Percentiles rank a stretch among this genome's conserved stretches.
Conservation (phyloP, 2,329 filamentous ascomycete species). For the Fusarium burgessii region DNA sequence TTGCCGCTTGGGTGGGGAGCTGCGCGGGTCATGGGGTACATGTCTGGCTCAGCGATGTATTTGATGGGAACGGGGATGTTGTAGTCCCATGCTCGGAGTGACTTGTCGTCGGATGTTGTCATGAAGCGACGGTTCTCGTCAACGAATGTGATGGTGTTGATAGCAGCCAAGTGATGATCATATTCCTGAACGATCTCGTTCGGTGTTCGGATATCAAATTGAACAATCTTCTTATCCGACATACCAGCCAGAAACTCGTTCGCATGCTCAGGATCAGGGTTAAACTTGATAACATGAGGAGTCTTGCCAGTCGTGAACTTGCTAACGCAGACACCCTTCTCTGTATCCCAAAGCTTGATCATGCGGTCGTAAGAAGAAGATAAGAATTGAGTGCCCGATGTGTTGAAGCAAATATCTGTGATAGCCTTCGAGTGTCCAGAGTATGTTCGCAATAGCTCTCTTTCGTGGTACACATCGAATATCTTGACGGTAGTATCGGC, state of each 20-base stretch:
- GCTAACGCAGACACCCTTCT: constrained; percentile 88
- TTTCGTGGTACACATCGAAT: constrained; percentile 93
- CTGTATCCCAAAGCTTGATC: constrained; percentile 99
- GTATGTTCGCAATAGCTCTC: constrained; percentile 90
- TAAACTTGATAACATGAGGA: constrained; percentile 94
- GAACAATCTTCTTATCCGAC: constrained; percentile 99
- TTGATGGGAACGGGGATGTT: constrained; percentile 99
- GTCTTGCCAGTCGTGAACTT: constrained; percentile 96
- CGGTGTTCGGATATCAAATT: constrained; percentile 87
- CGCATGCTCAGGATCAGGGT: constrained; percentile 79
- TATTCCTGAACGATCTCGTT: constrained; percentile 94
- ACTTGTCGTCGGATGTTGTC: constrained; percentile 97
- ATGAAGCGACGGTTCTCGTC: constrained; percentile 96
- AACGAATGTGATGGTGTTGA: constrained; percentile 97
- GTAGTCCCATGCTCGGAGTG: constrained; percentile 96
- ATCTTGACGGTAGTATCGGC: constrained; percentile 93
- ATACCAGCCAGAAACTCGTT: constrained; percentile 96
- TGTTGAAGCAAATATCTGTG: constrained; percentile 90
- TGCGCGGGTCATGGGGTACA: constrained; percentile 94
- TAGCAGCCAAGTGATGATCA: constrained; percentile 95
- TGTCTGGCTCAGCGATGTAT: constrained; percentile 96
- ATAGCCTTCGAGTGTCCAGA: constrained; percentile 90
- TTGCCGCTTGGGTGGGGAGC: constrained; percentile 89
- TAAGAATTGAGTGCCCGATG: constrained; percentile 84
- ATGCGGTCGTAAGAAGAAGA: constrained; percentile 93